phyloP scores from a whole-genome alignment of 306 rosid genomes.

The Crotalaria pallida region DNA sequence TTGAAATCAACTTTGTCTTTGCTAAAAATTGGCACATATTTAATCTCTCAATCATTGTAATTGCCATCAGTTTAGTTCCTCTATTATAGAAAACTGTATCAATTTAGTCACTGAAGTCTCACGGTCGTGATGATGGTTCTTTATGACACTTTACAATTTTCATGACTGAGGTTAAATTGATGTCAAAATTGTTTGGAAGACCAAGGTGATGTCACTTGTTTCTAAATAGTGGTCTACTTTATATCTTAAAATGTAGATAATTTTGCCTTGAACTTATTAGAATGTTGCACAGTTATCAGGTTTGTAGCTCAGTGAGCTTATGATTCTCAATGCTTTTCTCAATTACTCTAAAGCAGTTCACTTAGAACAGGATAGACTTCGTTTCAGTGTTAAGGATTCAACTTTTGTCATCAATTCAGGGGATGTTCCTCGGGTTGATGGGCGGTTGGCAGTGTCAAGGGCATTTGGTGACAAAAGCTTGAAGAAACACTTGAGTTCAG shows the following conservation, averaged over 20 bases:
- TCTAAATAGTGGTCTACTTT: not conserved
- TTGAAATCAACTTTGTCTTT: too few relatives aligned
- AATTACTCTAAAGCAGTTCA: too few relatives aligned
- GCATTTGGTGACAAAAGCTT: constrained; percentile 96
- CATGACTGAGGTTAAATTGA: not conserved
- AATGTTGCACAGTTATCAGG: not conserved
- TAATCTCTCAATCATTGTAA: too few relatives aligned
- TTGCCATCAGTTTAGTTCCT: too few relatives aligned
- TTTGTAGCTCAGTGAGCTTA: too few relatives aligned
- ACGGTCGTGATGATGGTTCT: too few relatives aligned
- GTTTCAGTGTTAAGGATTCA: constrained; percentile 19
- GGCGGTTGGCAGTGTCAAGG: constrained; percentile 86
- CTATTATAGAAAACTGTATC: too few relatives aligned
- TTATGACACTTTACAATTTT: not conserved
- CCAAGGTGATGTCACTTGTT: not conserved
- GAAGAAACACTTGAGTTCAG: constrained; percentile 92
- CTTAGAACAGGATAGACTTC: too few relatives aligned
- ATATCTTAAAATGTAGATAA: not conserved
- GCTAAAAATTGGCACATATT: too few relatives aligned
- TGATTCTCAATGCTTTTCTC: constrained; percentile 4
- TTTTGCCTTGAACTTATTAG: not conserved
- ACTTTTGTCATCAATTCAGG: constrained; percentile 43
- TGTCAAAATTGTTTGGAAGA: not conserved
- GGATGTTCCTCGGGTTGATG: constrained; percentile 95
- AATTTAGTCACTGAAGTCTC: too few relatives aligned